Conservation (phyloP, 768 basidiomycete genomes). For the Trichaptum fuscoviolaceum region DNA sequence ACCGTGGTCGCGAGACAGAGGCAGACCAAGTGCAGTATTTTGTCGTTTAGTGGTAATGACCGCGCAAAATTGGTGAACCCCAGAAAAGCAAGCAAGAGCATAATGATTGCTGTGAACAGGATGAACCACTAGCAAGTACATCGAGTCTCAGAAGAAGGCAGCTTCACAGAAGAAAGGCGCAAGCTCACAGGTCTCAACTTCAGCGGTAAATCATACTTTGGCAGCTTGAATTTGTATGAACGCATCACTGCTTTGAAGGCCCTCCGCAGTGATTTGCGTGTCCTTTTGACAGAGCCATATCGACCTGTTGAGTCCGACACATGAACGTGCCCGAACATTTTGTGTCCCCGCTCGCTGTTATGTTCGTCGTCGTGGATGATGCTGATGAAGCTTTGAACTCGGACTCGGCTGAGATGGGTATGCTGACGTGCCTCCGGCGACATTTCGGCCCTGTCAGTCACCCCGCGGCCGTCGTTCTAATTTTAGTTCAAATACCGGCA, state of each 20-base stretch:
- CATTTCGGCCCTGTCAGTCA: background rate
- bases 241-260: slow-evolving; percentile 63
- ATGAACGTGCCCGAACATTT: background rate
- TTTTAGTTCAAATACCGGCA: no score
- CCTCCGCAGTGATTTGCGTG: slow-evolving; percentile 36
- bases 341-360: background rate
- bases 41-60: slow-evolving; percentile 69
- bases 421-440: background rate
- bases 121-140: slow-evolving; percentile 64
- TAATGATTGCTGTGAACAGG: slow-evolving; percentile 60
- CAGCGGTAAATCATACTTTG: slow-evolving; percentile 65
- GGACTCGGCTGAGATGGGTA: background rate
- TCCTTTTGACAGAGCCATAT: slow-evolving; percentile 8
- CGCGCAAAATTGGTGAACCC: slow-evolving; percentile 71
- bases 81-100: slow-evolving; percentile 66
- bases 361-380: background rate
- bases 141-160: slow-evolving; percentile 10
- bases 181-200: slow-evolving; percentile 61
- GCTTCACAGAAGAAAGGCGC: slow-evolving; percentile 7
- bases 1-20: slow-evolving; percentile 70
- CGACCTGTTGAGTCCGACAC: background rate
- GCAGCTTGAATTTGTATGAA: slow-evolving; percentile 56
- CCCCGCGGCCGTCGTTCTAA: no score
- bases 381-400: background rate
- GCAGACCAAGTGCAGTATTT: slow-evolving; percentile 74